These are phyloP conservation scores for Trypanosoma cruzi DNA, from an alignment of 208 protist species.

Conservation along the genomic window DNA sequence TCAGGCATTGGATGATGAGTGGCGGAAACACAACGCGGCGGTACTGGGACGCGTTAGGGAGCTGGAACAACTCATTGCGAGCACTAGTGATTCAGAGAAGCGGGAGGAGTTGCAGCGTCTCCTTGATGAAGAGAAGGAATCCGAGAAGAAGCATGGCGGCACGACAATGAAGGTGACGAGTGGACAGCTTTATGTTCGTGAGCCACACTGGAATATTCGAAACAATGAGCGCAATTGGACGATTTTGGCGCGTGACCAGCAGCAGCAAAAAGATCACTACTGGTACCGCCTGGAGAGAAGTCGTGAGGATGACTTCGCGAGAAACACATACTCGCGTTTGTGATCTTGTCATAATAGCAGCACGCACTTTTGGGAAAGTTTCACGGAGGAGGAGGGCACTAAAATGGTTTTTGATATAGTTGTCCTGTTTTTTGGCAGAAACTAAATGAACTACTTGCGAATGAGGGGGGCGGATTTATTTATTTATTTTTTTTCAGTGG, in stretches of 20 bases:
- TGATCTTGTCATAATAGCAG: neutral
- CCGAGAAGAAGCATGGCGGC: slow-evolving; percentile 50
- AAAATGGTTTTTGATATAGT: neutral
- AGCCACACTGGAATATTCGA: slow-evolving; percentile 84
- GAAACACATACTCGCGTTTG: slow-evolving; percentile 64
- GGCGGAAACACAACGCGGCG: slow-evolving; percentile 2
- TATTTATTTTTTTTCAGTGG: too few relatives aligned
- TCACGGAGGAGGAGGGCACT: neutral
- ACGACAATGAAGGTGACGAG: slow-evolving; percentile 79
- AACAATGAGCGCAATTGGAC: slow-evolving; percentile 90
- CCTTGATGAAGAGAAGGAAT: slow-evolving; percentile 59
- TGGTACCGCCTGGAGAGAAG: slow-evolving; percentile 85
- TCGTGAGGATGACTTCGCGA: slow-evolving; percentile 81
- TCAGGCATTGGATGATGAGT: slow-evolving; percentile 5
- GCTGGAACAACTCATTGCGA: slow-evolving; percentile 49
- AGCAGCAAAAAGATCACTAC: slow-evolving; percentile 91
- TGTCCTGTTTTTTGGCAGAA: neutral
- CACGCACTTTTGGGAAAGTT: neutral
- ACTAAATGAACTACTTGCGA: too few relatives aligned
- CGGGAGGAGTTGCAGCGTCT: slow-evolving; percentile 53
- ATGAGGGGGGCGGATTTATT: too few relatives aligned
- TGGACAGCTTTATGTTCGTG: slow-evolving; percentile 75
- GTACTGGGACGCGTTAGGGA: slow-evolving; percentile 34
- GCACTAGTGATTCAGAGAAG: slow-evolving; percentile 50
- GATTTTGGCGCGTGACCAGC: slow-evolving; percentile 80